A percentile compares a stretch with the other conserved stretches of the same genome.
These are phyloP conservation scores for Nyssa sinensis DNA, from an alignment of 148 eudicot species.

Conservation along the genomic window DNA sequence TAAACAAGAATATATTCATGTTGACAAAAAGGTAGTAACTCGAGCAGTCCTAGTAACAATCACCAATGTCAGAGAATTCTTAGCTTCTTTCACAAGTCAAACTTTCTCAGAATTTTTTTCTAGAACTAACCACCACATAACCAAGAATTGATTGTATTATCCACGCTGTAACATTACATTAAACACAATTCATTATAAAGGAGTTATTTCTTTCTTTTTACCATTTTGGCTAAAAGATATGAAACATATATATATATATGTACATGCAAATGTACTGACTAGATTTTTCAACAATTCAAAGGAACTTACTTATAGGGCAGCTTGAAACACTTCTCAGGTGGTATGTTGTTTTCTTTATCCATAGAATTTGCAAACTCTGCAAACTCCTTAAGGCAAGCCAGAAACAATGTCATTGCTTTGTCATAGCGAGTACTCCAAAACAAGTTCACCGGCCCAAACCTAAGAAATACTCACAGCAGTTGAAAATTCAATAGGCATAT, in stretches of 20 bases:
- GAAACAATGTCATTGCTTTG: conserved; percentile 95
- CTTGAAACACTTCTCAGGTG: conserved; percentile 86
- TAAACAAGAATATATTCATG: too few relatives aligned
- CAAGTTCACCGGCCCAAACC: conserved; percentile 98
- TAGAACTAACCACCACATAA: background rate
- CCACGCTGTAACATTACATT: background rate
- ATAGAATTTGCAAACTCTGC: conserved; percentile 86
- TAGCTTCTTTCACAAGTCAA: background rate
- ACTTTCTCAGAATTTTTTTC: background rate
- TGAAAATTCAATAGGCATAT: conserved; percentile 6
- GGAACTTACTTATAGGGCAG: conserved; percentile 79
- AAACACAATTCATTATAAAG: background rate
- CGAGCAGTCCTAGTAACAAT: background rate
- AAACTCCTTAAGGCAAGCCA: conserved; percentile 95
- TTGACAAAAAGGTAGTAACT: background rate
- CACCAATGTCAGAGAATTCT: background rate
- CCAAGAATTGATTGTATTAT: background rate
- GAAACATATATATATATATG: background rate
- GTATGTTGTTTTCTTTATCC: conserved; percentile 85
- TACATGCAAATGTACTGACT: background rate
- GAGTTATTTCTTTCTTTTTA: too few relatives aligned
- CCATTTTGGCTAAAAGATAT: background rate
- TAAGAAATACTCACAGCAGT: conserved; percentile 17
- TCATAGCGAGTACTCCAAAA: conserved; percentile 99
- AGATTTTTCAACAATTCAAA: background rate